A percentile compares a stretch with the other conserved stretches of the same genome.
Conservation (phyloP, 2,329 filamentous ascomycete genomes). For the Colletotrichum sp. region DNA sequence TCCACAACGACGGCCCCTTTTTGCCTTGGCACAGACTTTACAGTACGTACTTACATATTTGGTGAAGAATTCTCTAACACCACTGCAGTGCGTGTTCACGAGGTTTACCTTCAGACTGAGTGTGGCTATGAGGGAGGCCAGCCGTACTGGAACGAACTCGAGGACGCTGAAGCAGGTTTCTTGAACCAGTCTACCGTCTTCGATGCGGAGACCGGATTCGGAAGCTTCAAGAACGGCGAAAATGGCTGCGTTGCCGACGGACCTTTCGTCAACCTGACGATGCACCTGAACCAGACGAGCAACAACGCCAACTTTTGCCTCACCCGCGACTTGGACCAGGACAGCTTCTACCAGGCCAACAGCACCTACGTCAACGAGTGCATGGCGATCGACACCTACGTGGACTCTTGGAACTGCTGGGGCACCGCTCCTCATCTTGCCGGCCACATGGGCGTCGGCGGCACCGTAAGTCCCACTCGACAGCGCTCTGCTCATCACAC, state of each 20-base stretch:
- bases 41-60: not conserved
- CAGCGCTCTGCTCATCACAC: not conserved
- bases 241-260: conserved; percentile 1
- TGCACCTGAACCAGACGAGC: conserved; percentile 3
- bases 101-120: conserved; percentile 27
- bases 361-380: not conserved
- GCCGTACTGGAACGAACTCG: conserved; percentile 19
- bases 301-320: not conserved
- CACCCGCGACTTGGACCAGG: not conserved
- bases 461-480: not conserved
- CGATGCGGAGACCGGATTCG: conserved; percentile 6
- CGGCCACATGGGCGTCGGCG: conserved; percentile 12
- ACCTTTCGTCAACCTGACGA: conserved; percentile 7
- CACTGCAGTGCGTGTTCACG: conserved; percentile 28
- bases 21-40: not conserved
- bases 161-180: not conserved
- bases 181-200: not conserved
- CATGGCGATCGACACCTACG: not conserved
- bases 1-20: not conserved
- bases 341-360: not conserved
- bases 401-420: not conserved
- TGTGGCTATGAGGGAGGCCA: conserved; percentile 33
- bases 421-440: not conserved
- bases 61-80: not conserved
- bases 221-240: not conserved